Evolutionary conservation across 805 yeast genomes (phyloP).

Genomic region (Yamadazyma nakazawae): DNA sequence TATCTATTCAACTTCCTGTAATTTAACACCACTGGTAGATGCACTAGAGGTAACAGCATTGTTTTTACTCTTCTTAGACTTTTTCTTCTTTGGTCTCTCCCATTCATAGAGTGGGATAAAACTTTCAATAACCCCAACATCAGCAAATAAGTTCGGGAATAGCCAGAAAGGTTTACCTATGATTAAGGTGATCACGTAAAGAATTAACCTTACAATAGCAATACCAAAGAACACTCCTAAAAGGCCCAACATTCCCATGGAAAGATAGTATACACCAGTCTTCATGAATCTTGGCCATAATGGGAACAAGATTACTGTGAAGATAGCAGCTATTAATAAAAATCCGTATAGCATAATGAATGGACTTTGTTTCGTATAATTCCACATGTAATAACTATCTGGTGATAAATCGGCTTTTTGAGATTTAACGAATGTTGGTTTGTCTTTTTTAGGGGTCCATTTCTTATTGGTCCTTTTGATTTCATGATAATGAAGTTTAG

Average conservation of each 20-base stretch:
- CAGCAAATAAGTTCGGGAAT: slow-evolving; percentile 93
- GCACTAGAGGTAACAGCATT: not conserved
- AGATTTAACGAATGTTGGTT: slow-evolving; percentile 56
- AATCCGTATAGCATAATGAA: slow-evolving; percentile 59
- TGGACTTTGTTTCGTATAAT: slow-evolving; percentile 69
- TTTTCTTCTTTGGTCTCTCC: slow-evolving; percentile 49
- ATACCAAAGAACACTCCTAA: slow-evolving; percentile 71
- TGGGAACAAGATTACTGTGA: slow-evolving; percentile 75
- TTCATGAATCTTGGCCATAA: slow-evolving; percentile 93
- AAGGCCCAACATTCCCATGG: slow-evolving; percentile 71
- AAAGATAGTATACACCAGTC: slow-evolving; percentile 84
- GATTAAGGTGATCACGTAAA: slow-evolving; percentile 58
- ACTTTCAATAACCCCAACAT: slow-evolving; percentile 90
- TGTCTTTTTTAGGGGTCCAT: slow-evolving; percentile 57
- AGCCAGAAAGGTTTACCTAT: slow-evolving; percentile 85
- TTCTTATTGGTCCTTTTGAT: slow-evolving; percentile 52
- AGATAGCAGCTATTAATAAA: slow-evolving; percentile 61
- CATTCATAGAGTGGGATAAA: slow-evolving; percentile 87
- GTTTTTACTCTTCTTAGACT: slow-evolving; percentile 21
- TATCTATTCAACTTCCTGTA: slow-evolving; percentile 33
- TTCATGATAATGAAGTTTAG: slow-evolving; percentile 66
- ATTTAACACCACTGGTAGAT: slow-evolving; percentile 30
- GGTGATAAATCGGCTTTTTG: slow-evolving; percentile 59
- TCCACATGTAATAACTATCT: slow-evolving; percentile 81
- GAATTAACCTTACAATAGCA: slow-evolving; percentile 74